phyloP scores from a whole-genome alignment of 2,329 filamentous ascomycete species.

The Penicillium sp. region DNA sequence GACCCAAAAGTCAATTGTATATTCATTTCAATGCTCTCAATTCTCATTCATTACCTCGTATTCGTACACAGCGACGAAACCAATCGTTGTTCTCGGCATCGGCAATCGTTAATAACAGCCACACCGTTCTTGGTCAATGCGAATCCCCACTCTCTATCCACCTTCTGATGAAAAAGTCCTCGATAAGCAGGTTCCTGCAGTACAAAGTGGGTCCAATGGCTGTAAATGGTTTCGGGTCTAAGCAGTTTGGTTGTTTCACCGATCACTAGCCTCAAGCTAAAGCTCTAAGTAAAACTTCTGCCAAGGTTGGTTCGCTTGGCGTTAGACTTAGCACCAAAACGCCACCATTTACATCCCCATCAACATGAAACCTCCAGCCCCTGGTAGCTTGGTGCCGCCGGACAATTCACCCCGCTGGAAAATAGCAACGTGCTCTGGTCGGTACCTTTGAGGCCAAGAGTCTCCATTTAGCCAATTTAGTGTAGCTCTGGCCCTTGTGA shows the following conservation, averaged over 20 bases:
- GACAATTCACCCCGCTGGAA: not conserved
- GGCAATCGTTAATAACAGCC: not conserved
- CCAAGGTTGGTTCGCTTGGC: not conserved
- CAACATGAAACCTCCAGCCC: conserved; percentile 9
- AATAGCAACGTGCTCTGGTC: not conserved
- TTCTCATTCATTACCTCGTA: not conserved
- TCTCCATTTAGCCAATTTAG: not conserved
- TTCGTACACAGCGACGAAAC: too few relatives aligned
- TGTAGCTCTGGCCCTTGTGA: not conserved
- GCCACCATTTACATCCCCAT: not conserved
- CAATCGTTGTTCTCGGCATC: not conserved
- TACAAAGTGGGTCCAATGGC: not conserved
- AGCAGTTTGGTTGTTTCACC: not conserved
- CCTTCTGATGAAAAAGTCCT: not conserved
- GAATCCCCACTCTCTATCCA: not conserved
- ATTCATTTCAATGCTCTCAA: conserved; percentile 1
- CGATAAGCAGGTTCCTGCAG: not conserved
- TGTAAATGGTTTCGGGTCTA: not conserved
- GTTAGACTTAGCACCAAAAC: not conserved
- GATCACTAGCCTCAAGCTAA: not conserved
- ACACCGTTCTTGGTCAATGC: not conserved
- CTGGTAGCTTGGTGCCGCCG: not conserved
- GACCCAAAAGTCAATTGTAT: conserved; percentile 20
- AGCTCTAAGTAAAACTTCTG: not conserved
- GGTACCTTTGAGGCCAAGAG: not conserved